Percentiles rank a stretch among this genome's conserved stretches.
Conservation (phyloP, 202 grass and related monocot species). For the Panicum hallii region DNA sequence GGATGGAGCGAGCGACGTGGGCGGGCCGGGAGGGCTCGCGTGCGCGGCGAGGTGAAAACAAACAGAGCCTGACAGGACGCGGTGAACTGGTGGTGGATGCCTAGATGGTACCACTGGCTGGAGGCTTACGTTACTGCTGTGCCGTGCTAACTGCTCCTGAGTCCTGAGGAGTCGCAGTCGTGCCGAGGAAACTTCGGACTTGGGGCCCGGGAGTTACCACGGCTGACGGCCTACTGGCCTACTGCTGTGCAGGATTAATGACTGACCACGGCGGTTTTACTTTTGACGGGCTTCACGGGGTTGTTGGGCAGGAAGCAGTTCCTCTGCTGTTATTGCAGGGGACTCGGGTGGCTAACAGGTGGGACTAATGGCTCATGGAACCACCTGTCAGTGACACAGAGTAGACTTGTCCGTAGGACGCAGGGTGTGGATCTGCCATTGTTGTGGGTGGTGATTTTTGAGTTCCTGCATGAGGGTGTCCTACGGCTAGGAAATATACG, state of each 20-base stretch:
- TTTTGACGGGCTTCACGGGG: neutral
- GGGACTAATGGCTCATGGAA: no score
- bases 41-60: neutral
- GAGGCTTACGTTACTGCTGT: neutral
- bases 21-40: neutral
- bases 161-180: neutral
- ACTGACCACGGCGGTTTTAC: neutral
- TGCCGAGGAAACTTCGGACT: neutral
- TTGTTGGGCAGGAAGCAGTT: neutral
- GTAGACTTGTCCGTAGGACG: no score
- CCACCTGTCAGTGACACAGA: no score
- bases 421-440: no score
- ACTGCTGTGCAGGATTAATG: neutral
- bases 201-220: neutral
- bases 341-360: no score
- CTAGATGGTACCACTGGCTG: neutral
- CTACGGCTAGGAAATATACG: no score
- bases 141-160: neutral
- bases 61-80: neutral
- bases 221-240: neutral
- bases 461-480: no score
- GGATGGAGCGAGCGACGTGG: neutral
- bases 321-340: no score
- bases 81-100: neutral
- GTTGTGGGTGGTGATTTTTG: no score